These are phyloP conservation scores for Colletotrichum somersetense DNA, from an alignment of 2,329 filamentous ascomycete genomes.

Conservation along the genomic window DNA sequence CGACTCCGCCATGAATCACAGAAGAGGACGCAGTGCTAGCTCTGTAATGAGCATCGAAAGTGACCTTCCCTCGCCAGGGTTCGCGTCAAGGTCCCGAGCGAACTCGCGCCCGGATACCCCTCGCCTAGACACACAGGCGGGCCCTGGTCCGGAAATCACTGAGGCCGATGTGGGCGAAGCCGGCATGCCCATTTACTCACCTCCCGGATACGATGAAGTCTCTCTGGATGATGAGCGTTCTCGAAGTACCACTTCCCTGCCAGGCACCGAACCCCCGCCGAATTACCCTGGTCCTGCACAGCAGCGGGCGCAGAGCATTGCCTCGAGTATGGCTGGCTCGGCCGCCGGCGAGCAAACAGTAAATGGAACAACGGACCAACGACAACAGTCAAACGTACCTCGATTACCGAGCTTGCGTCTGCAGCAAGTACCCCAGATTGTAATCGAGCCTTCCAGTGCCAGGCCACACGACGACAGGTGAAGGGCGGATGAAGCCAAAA, in stretches of 20 bases:
- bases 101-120: conserved; percentile 60
- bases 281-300: conserved; percentile 60
- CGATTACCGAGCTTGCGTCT: conserved; percentile 67
- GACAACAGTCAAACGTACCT: conserved; percentile 52
- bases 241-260: conserved; percentile 56
- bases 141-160: conserved; percentile 65
- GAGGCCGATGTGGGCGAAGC: conserved; percentile 64
- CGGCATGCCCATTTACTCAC: conserved; percentile 58
- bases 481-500: neutral
- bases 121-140: conserved; percentile 55
- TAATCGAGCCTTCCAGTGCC: conserved; percentile 66
- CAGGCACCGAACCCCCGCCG: conserved; percentile 61
- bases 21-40: conserved; percentile 63
- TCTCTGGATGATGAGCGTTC: conserved; percentile 57
- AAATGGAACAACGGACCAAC: conserved; percentile 43
- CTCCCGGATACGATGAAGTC: conserved; percentile 68
- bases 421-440: conserved; percentile 65
- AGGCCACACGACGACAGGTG: conserved; percentile 40
- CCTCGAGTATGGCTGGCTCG: conserved; percentile 43
- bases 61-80: conserved; percentile 56
- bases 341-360: conserved; percentile 40
- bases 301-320: conserved; percentile 38
- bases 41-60: conserved; percentile 68
- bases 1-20: conserved; percentile 52
- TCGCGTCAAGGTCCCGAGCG: conserved; percentile 54